Percentiles rank a stretch among this genome's conserved stretches.
Conservation (phyloP, 805 yeast species). For the Wickerhamomyces kurtzmanii region DNA sequence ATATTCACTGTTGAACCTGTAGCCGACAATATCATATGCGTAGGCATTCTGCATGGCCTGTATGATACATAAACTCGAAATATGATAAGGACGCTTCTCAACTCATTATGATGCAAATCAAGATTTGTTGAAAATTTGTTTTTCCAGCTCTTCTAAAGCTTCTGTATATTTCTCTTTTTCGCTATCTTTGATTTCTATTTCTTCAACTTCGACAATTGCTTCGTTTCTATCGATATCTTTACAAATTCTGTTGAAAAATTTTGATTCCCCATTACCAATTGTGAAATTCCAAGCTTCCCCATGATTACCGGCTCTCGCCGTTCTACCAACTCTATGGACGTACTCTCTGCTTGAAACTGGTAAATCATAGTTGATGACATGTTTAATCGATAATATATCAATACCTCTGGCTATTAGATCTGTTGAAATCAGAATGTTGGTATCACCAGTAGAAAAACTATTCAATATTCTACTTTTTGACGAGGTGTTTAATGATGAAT, state of each 20-base stretch:
- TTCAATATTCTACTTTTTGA: conserved; percentile 49
- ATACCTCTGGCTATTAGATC: conserved; percentile 96
- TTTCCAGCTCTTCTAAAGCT: conserved; percentile 33
- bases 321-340: conserved; percentile 93
- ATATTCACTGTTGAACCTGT: too few species aligned
- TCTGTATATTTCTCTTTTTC: conserved; percentile 25
- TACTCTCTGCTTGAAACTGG: conserved; percentile 88
- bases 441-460: conserved; percentile 44
- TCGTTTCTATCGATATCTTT: conserved; percentile 42
- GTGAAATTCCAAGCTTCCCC: conserved; percentile 73
- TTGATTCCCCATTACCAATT: conserved; percentile 71
- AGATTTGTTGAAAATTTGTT: conserved; percentile 22
- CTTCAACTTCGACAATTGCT: conserved; percentile 22
- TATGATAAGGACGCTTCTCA: too few species aligned
- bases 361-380: conserved; percentile 83
- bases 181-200: conserved; percentile 13
- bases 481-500: conserved; percentile 44
- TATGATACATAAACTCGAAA: too few species aligned
- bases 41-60: too few species aligned
- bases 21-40: too few species aligned
- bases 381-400: conserved; percentile 59
- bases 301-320: conserved; percentile 80
- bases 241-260: conserved; percentile 43
- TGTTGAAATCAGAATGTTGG: conserved; percentile 60
- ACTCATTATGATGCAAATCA: not conserved